Base-by-base conservation (phyloP, 352 stramenopile genomes). In the Phytopythium ostracodes region DNA sequence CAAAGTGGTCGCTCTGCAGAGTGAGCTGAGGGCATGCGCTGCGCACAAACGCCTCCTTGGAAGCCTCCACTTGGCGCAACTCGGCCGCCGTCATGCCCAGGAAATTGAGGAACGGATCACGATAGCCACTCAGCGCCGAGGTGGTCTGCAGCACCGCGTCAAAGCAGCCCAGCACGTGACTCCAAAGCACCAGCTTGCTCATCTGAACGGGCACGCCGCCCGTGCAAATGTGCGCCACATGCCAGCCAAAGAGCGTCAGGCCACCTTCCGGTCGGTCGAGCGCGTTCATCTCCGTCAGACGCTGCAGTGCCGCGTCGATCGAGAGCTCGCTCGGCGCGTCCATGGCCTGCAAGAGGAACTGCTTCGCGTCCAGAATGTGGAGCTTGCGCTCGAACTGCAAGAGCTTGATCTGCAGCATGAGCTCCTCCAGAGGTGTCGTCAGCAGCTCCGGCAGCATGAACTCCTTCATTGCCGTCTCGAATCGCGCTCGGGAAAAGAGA, bases 301-400 rank as follows among this genome's bases (percentile, higher is more conserved):
- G 76, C 35, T 96, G 83, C 15, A 99, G 71, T 18, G 95, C 92
- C 50, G 89, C 92, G 56, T 97, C 81, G 40, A 99, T 95, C 5
- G 89, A 80, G 4, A 89, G 81, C n/a, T 91, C 79, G 14, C 81
- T 90, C 0, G 97, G 97, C 18, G 97, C 90, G 59, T 99, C 88
- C 59, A 99, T 89, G 12, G 95, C 96, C 35, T 96, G 79, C 25
- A 82, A 61, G 25, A 99, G 67, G 62, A 99, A 98, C 22, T 76
- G 70, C 61, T 89, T 89, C 17, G 77, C 76, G 49, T 87, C 71
- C 33, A 67, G 63, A 50, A 91, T 89, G 38, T 84, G 70, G 6
- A 92, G 73, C 67, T 91, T 90, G 62, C 88, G 79, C 25, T 92
- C 81, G 29, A 89, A 79, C 60, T 89, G 77, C 22, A 92, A 65